These are phyloP conservation scores for Xerocomus potaroensis DNA, from an alignment of 768 basidiomycete genomes.

Conservation along the genomic window DNA sequence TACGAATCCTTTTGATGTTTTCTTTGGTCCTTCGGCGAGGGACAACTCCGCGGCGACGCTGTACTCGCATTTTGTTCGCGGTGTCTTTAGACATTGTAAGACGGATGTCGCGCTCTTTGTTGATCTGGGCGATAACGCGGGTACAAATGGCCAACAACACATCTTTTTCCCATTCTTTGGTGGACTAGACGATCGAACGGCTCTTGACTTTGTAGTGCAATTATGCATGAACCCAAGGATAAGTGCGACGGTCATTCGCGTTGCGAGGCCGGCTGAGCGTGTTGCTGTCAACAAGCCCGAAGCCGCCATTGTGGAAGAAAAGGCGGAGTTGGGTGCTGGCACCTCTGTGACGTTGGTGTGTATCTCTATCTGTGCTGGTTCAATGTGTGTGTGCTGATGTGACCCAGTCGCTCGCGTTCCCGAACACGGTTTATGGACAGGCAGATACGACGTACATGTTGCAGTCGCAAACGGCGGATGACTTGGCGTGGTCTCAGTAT, in stretches of 20 bases:
- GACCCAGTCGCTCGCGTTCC: conserved; percentile 43
- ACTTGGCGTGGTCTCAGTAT: conserved; percentile 68
- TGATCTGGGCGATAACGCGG: conserved; percentile 50
- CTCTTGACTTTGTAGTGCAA: conserved; percentile 78
- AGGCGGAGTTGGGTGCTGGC: conserved; percentile 31
- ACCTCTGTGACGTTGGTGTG: conserved; percentile 4
- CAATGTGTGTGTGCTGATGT: not conserved
- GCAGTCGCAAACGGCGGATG: conserved; percentile 80
- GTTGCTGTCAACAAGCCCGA: conserved; percentile 52
- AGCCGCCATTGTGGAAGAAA: conserved; percentile 56
- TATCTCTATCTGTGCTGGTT: conserved; percentile 1
- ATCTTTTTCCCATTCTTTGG: conserved; percentile 90
- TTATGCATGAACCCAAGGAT: conserved; percentile 59
- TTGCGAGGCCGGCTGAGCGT: conserved; percentile 36
- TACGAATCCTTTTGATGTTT: conserved; percentile 69
- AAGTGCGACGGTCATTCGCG: conserved; percentile 68
- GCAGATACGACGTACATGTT: conserved; percentile 61
- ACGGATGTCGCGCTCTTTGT: conserved; percentile 84
- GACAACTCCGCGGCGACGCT: conserved; percentile 52
- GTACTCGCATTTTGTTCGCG: conserved; percentile 82
- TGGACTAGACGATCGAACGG: conserved; percentile 89
- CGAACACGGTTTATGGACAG: conserved; percentile 71
- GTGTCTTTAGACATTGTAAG: conserved; percentile 67
- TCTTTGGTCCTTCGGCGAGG: conserved; percentile 55
- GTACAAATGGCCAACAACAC: conserved; percentile 42